Evolutionary conservation across 1,284 basidiomycete genomes (phyloP), one percentile per base, ranked within the genome.

Genomic region (Ganoderma leucocontextum): DNA sequence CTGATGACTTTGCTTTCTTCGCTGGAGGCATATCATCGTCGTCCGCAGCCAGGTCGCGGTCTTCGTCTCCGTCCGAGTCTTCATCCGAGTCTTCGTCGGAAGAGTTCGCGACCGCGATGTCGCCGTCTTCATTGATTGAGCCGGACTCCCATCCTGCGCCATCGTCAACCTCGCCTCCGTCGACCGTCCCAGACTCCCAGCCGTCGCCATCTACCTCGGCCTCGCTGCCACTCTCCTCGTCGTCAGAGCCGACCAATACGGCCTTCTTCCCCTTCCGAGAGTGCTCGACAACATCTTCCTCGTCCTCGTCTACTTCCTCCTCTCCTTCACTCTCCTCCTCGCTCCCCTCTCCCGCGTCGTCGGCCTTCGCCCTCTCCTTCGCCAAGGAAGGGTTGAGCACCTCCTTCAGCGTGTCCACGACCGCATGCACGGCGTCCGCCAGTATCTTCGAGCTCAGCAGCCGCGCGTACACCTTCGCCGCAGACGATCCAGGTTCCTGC

Each of bases 371-470:
- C 17, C 75, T 68, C 29, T 70, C 68, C 60, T 79, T 78, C 62
- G 70, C 71, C 5, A 68, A 66, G 52, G 74, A 75, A 38, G 84
- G 85, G 59, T 84, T 77, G 12, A 91, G 66, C 49, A 87, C 72
- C 29, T 78, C 74, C 70, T 80, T 81, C 10, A 94, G 75, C 68
- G 84, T 82, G 10, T 85, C 82, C 0, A 96, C 76, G 19, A 87
- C 85, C 25, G 77, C 75, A 19, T 82, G 81, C 2, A 95, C 83
- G 70, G 88, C 88, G 15, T 86, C 83, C 0, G 94, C 91, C 13
- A 96, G 82, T 22, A 85, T 79, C 78, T 94, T 96, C 2, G 92
- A 92, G 75, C 93, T 95, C 55, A 93, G 83, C 33, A 97, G 80
- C 36, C 93, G 88, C 67, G 87, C 90, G 74, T 93, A 90, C 1